A percentile compares a stretch with the other conserved stretches of the same genome.
phyloP scores from a whole-genome alignment of 805 yeast genomes.

The Lipomyces mesembrius region DNA sequence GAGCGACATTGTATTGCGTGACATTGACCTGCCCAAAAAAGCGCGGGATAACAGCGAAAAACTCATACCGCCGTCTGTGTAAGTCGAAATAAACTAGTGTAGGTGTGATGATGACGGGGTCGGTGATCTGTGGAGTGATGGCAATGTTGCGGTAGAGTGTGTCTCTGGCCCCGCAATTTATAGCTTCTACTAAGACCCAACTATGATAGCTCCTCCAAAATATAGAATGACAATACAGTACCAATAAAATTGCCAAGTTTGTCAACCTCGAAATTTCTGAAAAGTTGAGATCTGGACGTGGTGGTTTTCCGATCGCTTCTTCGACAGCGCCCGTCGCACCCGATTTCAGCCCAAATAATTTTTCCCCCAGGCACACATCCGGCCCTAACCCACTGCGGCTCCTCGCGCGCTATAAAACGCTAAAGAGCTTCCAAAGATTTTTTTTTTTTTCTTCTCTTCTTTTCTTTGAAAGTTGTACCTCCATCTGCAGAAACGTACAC shows the following conservation, averaged over 20 bases:
- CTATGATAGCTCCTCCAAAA: not conserved
- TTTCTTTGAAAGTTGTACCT: slow-evolving; percentile 34
- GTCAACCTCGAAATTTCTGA: not conserved
- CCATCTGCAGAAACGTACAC: slow-evolving; percentile 17
- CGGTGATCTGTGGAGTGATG: not conserved
- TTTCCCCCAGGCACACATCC: not conserved
- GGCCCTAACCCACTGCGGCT: slow-evolving; percentile 11
- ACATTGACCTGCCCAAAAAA: not conserved
- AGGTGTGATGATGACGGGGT: not conserved
- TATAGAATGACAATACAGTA: not conserved
- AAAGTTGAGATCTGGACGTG: not conserved
- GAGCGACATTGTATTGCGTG: not conserved
- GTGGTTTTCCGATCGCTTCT: not conserved
- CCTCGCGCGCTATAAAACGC: slow-evolving; percentile 1
- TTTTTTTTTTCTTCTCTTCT: slow-evolving; percentile 14
- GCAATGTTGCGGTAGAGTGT: not conserved
- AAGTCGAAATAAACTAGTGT: not conserved
- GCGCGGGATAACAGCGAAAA: slow-evolving; percentile 13
- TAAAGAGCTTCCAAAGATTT: not conserved
- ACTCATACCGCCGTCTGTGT: slow-evolving; percentile 11
- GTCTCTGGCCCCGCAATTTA: not conserved
- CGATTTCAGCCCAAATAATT: slow-evolving; percentile 1
- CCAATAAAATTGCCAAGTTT: not conserved
- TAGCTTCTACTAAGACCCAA: not conserved
- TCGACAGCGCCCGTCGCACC: not conserved